Evolutionary conservation across 352 stramenopile species (phyloP), one percentile per base, ranked within the genome.

Genomic region (Phytophthora idaei): DNA sequence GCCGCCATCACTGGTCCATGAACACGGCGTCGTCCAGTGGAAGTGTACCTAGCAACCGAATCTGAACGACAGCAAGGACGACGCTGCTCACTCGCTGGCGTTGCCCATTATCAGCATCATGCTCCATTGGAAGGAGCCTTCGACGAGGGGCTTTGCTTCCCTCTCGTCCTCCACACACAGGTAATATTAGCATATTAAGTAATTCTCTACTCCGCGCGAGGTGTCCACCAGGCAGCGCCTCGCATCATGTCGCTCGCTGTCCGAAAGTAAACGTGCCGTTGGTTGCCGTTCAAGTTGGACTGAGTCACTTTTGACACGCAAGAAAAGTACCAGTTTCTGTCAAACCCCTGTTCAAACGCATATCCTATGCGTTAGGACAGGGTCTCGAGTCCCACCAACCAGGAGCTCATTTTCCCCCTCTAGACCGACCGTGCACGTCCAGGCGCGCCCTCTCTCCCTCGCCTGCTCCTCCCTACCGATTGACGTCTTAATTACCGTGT

Each of bases 171-270:
- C 37, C 32, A 36, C 36, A 34, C 56, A 64, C 58, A 70, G 47
- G 58, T 73, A 76, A 54, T 52, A 70, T 61, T 73, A 66, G 69
- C 68, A 63, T 68, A 76, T 61, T 76, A 76, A 69, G 52, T 61
- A 76, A 69, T 61, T 34, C 45, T 56, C 28, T 47, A 48, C 14
- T 48, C 36, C 10, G 15, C 27, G 50, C 28, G 51, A 66, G 46
- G 44, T 57, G 61, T 58, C 61, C 61, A 48, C 12, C 11, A 45
- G 37, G 63, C 44, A 65, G 55, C 55, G 37, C 32, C 25, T 49
- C 49, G 29, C 25, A 37, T 34, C 42, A 45, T 39, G 36, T 42
- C 12, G 36, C 44, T 37, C 45, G 17, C 27, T 61, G 59, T 61
- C 51, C 37, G 12, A 57, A 42, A 63, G 53, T 63, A 69, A 57